Conservation (phyloP, 352 stramenopile genomes). For the Elongisporangium undulatum region DNA sequence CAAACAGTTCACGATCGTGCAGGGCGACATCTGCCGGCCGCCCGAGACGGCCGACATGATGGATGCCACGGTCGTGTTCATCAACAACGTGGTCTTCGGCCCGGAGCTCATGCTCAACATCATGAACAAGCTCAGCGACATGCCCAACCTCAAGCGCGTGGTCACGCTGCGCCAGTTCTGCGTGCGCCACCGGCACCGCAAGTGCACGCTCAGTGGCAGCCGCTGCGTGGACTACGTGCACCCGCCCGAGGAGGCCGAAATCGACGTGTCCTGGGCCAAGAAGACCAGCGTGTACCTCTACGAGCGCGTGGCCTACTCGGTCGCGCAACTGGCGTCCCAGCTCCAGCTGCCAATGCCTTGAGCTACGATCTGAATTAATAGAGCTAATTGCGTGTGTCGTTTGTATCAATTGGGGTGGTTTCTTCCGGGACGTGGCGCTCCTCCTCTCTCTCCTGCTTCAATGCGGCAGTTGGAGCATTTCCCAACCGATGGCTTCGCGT, state of each 20-base stretch:
- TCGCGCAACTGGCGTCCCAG: slow-evolving; percentile 31
- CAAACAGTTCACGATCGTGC: slow-evolving; percentile 63
- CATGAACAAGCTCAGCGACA: slow-evolving; percentile 49
- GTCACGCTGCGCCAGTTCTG: slow-evolving; percentile 80
- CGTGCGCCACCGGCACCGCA: slow-evolving; percentile 60
- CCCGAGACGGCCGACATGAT: slow-evolving; percentile 43
- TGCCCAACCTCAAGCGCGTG: slow-evolving; percentile 59
- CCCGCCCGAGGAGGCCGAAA: slow-evolving; percentile 57
- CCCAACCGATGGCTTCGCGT: not conserved
- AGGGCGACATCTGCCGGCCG: slow-evolving; percentile 69
- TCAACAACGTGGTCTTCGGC: slow-evolving; percentile 85
- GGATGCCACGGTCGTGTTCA: slow-evolving; percentile 82
- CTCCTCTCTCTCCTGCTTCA: not conserved
- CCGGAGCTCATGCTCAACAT: slow-evolving; percentile 74
- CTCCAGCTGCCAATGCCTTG: slow-evolving; percentile 6
- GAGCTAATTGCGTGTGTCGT: not conserved
- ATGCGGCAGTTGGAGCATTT: not conserved
- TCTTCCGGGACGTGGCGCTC: not conserved
- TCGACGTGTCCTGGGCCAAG: slow-evolving; percentile 77
- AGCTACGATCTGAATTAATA: not conserved
- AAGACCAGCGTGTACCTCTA: slow-evolving; percentile 78
- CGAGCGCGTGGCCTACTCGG: slow-evolving; percentile 43
- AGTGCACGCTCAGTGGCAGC: slow-evolving; percentile 50
- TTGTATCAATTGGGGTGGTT: not conserved
- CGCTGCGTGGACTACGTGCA: slow-evolving; percentile 69